Base-by-base conservation (phyloP, 129 eudicot genomes). In the Arctium minus region DNA sequence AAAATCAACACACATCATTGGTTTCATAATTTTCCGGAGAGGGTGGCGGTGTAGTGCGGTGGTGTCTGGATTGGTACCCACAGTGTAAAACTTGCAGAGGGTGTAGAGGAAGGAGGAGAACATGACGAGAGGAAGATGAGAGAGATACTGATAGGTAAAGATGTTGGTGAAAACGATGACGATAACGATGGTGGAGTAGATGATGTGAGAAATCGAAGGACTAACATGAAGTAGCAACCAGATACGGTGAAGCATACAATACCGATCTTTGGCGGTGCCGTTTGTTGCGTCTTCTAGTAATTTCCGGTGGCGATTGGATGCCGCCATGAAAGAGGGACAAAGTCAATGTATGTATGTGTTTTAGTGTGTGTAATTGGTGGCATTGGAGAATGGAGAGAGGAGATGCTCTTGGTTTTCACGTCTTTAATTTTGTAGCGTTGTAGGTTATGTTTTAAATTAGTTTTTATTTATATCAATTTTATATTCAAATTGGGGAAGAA, bases 21-120 rank as follows among this genome's bases (percentile, higher is more conserved):
- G 46, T 60, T 17, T 81, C 82, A 64, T 42, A 53, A 82, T 44
- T 60, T 44, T 73, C 76, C 15, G 56, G 67, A 3, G 32, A 32
- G 1, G 17, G 33, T 3, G 64, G 22, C 22, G 48, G 44, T 36
- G 33, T 76, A 0, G 46, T 22, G 29, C 30, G 74, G 35, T 13
- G 82, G 32, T 82, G n/a, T 17, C 87, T n/a, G 0, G 84, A 77
- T 22, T 35, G 29, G 46, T 15, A 17, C 85, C 88, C 0, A 53
- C 15, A 6, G 62, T 62, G 72, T 40, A 86, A 75, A 73, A 46
- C 31, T 73, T 84, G 86, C 88, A 86, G 50, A 86, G 35, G 29
- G 83, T 78, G 79, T 88, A 88, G 35, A 81, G 36, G n/a, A 81
- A 18, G 65, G 79, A 31, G 27, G 83, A 72, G 76, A 86, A 85